phyloP scores from a whole-genome alignment of 495 filamentous ascomycete species.

The Tuber umbilicatum region DNA sequence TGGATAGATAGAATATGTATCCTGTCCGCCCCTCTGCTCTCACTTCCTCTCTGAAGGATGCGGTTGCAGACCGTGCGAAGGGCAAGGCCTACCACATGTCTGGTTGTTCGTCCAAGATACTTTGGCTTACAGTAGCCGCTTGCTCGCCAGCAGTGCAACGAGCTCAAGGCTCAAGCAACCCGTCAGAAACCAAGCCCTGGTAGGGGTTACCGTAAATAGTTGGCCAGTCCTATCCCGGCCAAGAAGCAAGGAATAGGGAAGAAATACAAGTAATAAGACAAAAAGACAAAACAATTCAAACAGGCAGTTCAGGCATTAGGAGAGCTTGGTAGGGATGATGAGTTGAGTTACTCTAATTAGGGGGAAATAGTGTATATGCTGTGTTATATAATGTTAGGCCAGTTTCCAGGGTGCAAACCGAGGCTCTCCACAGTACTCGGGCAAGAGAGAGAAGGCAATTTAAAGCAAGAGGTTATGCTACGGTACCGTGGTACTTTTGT shows the following conservation, averaged over 20 bases:
- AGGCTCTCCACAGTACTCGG: not conserved
- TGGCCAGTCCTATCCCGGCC: not conserved
- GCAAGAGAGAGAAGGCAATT: not conserved
- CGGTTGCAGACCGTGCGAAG: not conserved
- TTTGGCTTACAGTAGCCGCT: not conserved
- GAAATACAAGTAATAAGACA: not conserved
- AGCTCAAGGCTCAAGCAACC: not conserved
- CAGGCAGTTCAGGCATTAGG: not conserved
- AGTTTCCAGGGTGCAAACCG: not conserved
- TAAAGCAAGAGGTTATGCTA: not conserved
- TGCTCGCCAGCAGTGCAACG: not conserved
- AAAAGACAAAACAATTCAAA: not conserved
- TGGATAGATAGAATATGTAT: not conserved
- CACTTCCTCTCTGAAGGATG: not conserved
- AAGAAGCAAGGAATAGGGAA: not conserved
- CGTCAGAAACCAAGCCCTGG: not conserved
- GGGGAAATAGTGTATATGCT: not conserved
- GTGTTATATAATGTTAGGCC: not conserved
- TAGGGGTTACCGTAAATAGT: not conserved
- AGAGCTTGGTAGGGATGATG: not conserved
- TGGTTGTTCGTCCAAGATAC: not conserved
- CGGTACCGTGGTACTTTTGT: conserved; percentile 21
- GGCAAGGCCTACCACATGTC: not conserved
- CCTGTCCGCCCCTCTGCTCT: not conserved
- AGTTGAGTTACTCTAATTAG: not conserved